phyloP scores from a whole-genome alignment of 2,329 filamentous ascomycete genomes.

The Akanthomyces muscarius region DNA sequence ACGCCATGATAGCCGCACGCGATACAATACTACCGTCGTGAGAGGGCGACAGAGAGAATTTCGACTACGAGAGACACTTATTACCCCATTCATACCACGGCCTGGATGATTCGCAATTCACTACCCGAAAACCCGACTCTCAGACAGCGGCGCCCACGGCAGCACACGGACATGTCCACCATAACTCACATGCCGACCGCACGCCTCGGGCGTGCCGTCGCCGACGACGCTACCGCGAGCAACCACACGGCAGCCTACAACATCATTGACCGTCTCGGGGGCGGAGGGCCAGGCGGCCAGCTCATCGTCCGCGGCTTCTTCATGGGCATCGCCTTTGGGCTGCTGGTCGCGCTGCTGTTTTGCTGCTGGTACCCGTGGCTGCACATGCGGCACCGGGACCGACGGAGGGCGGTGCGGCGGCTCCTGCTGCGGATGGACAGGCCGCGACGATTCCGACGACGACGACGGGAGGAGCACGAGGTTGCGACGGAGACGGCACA shows the following conservation, averaged over 20 bases:
- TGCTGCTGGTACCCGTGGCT: conserved; percentile 20
- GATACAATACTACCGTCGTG: not conserved
- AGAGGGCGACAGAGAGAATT: not conserved
- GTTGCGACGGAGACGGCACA: no score
- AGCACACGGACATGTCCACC: not conserved
- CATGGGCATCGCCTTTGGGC: conserved; percentile 18
- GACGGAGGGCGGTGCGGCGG: no score
- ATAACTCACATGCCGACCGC: not conserved
- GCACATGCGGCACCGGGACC: no score
- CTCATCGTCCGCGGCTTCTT: conserved; percentile 19
- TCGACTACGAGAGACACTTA: not conserved
- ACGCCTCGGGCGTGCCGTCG: not conserved
- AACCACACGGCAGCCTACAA: not conserved
- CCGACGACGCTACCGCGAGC: not conserved
- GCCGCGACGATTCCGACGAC: no score
- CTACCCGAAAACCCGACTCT: not conserved
- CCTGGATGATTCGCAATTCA: not conserved
- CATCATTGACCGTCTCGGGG: not conserved
- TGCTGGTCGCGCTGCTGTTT: conserved; percentile 19
- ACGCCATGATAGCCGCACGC: not conserved
- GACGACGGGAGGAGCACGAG: no score
- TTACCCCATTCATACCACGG: no score
- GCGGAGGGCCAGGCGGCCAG: not conserved
- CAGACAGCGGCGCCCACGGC: no score
- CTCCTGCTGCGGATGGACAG: no score